Conservation (phyloP, 2,329 filamentous ascomycete species). For the Alternaria brassicicola region DNA sequence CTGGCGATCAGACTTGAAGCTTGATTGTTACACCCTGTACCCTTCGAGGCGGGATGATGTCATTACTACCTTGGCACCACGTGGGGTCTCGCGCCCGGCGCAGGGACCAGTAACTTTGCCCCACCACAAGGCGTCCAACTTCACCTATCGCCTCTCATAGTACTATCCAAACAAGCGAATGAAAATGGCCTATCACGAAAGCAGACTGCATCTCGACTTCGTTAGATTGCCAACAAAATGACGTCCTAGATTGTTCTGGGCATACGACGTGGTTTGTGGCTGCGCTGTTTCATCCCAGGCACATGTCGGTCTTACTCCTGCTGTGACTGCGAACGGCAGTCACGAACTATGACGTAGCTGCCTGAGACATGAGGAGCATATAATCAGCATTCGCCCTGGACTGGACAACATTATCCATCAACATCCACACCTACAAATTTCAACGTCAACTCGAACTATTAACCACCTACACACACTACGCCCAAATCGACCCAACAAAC, state of each 20-base stretch:
- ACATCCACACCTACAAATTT: conserved; percentile 14
- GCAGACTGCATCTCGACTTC: background rate
- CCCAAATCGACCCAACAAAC: conserved; percentile 31
- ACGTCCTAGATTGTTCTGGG: background rate
- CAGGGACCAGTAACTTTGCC: conserved; percentile 19
- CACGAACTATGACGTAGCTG: conserved; percentile 34
- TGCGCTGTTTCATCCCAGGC: conserved; percentile 8
- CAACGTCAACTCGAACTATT: conserved; percentile 20
- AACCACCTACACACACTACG: background rate
- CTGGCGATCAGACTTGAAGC: conserved; percentile 9
- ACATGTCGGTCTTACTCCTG: conserved; percentile 15
- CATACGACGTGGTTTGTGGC: background rate
- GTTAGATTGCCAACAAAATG: background rate
- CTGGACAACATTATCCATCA: conserved; percentile 21
- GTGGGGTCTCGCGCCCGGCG: conserved; percentile 19
- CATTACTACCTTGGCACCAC: conserved; percentile 15
- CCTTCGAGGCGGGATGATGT: conserved; percentile 21
- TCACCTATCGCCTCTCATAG: conserved; percentile 1
- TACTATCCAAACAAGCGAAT: conserved; percentile 10
- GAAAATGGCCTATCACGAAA: conserved; percentile 9
- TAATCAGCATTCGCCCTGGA: conserved; percentile 22
- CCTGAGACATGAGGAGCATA: conserved; percentile 16
- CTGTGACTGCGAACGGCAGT: conserved; percentile 12
- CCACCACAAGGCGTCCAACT: conserved; percentile 6
- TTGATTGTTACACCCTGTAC: conserved; percentile 12